These are phyloP conservation scores for Paramecium biaurelia DNA, from an alignment of 73 alveolate species.

Conservation along the genomic window DNA sequence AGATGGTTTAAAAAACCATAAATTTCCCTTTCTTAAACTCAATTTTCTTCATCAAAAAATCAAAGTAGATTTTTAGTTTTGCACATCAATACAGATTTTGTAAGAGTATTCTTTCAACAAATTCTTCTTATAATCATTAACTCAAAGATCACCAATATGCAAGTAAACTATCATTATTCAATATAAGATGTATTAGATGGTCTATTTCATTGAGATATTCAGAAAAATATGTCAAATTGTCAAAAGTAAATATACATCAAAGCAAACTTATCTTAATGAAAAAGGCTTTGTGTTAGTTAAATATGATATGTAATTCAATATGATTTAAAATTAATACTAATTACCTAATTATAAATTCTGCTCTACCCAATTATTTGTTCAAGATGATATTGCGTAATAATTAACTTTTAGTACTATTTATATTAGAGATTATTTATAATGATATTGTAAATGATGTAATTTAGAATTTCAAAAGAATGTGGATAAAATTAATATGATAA, in stretches of 20 bases:
- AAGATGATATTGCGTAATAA: background rate
- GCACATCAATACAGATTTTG: too few relatives aligned
- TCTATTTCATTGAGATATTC: too few relatives aligned
- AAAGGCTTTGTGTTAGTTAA: background rate
- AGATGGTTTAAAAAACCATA: too few relatives aligned
- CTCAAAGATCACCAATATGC: too few relatives aligned
- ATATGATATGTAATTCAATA: too few relatives aligned
- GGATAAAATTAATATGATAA: background rate
- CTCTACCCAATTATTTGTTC: background rate
- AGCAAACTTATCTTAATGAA: background rate
- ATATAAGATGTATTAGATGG: too few relatives aligned
- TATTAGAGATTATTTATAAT: background rate
- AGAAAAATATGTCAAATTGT: background rate
- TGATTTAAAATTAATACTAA: background rate
- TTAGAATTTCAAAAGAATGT: background rate
- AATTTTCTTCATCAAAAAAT: too few relatives aligned
- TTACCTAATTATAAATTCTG: background rate
- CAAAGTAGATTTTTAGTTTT: too few relatives aligned
- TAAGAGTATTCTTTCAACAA: too few relatives aligned
- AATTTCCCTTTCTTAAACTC: too few relatives aligned
- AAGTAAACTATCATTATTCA: background rate
- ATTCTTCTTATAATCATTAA: too few relatives aligned
- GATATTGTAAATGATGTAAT: background rate
- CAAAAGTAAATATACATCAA: too few relatives aligned
- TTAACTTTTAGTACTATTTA: background rate